These are phyloP conservation scores for Sistotremastrum suecicum DNA, from an alignment of 768 basidiomycete genomes.

Conservation along the genomic window DNA sequence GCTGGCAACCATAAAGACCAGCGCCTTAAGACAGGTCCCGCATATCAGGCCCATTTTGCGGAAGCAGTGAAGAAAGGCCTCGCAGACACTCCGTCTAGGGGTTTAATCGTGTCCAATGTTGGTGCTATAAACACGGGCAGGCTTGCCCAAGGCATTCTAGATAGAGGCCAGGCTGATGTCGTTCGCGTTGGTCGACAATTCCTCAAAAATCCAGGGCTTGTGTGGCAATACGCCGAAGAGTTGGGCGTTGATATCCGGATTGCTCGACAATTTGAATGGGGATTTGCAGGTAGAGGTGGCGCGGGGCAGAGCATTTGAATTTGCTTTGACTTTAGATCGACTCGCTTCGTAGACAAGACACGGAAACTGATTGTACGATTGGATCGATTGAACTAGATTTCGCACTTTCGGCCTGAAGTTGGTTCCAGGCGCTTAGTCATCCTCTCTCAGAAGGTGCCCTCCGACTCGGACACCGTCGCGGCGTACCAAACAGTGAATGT, in stretches of 20 bases:
- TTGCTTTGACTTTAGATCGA: too few relatives aligned
- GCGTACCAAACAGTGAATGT: too few relatives aligned
- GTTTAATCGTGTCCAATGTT: constrained; percentile 14
- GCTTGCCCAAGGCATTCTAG: constrained; percentile 44
- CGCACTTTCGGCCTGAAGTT: too few relatives aligned
- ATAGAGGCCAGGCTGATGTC: constrained; percentile 45
- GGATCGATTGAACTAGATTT: too few relatives aligned
- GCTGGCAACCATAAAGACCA: constrained; percentile 42
- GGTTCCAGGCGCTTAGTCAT: too few relatives aligned
- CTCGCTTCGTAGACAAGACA: too few relatives aligned
- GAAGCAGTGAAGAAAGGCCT: constrained; percentile 34
- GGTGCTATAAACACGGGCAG: constrained; percentile 42
- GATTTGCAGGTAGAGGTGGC: constrained; percentile 25
- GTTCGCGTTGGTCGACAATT: constrained; percentile 40
- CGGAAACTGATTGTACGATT: too few relatives aligned
- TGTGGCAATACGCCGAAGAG: constrained; percentile 40
- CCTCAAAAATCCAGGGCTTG: constrained; percentile 42
- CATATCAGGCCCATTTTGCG: constrained; percentile 45
- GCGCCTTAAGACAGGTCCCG: constrained; percentile 19
- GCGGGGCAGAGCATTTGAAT: neutral
- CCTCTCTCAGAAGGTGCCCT: too few relatives aligned
- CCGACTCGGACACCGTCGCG: too few relatives aligned
- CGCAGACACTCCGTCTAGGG: constrained; percentile 18
- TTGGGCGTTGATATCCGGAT: constrained; percentile 31
- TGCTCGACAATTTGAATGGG: constrained; percentile 45